phyloP scores from a whole-genome alignment of 2,329 filamentous ascomycete genomes.

The Hymenoscyphus infarciens region DNA sequence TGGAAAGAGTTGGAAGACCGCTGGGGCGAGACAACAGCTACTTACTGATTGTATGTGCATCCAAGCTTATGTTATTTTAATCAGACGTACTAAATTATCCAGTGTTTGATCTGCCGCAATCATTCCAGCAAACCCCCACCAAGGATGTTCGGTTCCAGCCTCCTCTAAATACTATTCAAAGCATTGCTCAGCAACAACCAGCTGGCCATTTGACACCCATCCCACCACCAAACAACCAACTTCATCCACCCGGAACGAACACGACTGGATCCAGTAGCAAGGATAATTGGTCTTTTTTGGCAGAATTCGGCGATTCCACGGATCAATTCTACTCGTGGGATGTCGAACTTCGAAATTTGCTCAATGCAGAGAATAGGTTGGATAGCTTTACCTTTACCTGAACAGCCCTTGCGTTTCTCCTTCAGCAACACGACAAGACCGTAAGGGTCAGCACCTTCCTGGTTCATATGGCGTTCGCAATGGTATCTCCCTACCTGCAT shows the following conservation, averaged over 20 bases:
- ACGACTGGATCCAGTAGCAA: neutral
- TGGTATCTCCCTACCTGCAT: neutral
- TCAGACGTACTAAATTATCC: neutral
- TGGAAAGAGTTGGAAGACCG: slow-evolving; percentile 33
- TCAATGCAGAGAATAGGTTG: slow-evolving; percentile 14
- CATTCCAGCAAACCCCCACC: slow-evolving; percentile 15
- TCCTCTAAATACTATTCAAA: slow-evolving; percentile 3
- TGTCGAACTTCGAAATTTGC: slow-evolving; percentile 29
- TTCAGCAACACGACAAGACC: neutral
- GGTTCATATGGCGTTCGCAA: neutral
- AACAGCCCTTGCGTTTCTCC: neutral
- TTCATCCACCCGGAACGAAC: neutral
- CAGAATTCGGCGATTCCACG: slow-evolving; percentile 31
- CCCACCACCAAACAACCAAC: neutral
- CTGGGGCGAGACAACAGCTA: slow-evolving; percentile 30
- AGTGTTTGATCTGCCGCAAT: slow-evolving; percentile 25
- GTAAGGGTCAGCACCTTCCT: neutral
- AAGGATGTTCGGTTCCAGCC: neutral
- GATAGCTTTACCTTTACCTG: neutral
- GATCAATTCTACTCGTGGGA: slow-evolving; percentile 34
- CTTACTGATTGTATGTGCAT: slow-evolving; percentile 30
- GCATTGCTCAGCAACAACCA: slow-evolving; percentile 5
- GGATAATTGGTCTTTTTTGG: slow-evolving; percentile 32
- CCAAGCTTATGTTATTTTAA: too few relatives aligned
- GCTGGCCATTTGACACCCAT: slow-evolving; percentile 1